A percentile compares a stretch with the other conserved stretches of the same genome.
phyloP scores from a whole-genome alignment of 805 yeast species.

The Cyberlindnera euphorbiiphila region DNA sequence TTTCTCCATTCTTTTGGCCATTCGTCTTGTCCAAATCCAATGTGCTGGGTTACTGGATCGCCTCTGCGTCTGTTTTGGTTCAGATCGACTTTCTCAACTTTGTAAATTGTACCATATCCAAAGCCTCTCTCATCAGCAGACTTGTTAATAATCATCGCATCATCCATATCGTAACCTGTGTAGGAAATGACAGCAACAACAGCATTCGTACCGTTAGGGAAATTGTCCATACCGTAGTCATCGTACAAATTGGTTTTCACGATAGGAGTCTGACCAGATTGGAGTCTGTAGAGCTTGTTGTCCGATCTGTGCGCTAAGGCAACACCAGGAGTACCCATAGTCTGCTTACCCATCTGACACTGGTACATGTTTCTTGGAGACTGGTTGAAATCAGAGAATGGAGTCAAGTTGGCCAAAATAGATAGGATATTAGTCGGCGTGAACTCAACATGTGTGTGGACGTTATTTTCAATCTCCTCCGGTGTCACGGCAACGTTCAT shows the following conservation, averaged over 20 bases:
- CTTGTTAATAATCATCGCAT: slow-evolving; percentile 97
- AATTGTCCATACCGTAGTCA: slow-evolving; percentile 96
- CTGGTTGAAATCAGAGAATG: slow-evolving; percentile 97
- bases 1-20: slow-evolving; percentile 93
- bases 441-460: slow-evolving; percentile 91
- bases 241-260: slow-evolving; percentile 92
- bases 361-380: slow-evolving; percentile 99
- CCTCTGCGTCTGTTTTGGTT: slow-evolving; percentile 76
- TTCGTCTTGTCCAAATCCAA: slow-evolving; percentile 89
- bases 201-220: slow-evolving; percentile 97
- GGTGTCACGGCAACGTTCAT: slow-evolving; percentile 95
- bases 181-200: slow-evolving; percentile 98
- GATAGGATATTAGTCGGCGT: slow-evolving; percentile 93
- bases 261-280: slow-evolving; percentile 95
- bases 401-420: slow-evolving; percentile 93
- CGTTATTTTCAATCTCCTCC: slow-evolving; percentile 74
- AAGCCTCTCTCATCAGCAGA: slow-evolving; percentile 98
- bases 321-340: slow-evolving; percentile 99
- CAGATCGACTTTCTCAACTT: slow-evolving; percentile 88
- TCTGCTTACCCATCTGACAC: slow-evolving; percentile 99
- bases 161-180: slow-evolving; percentile 99
- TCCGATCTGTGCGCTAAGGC: slow-evolving; percentile 90
- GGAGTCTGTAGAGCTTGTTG: slow-evolving; percentile 88
- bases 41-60: slow-evolving; percentile 90
- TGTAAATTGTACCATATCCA: slow-evolving; percentile 94